These are phyloP conservation scores for Erodium trifolium DNA, from an alignment of 441 rosid genomes.

Conservation along the genomic window DNA sequence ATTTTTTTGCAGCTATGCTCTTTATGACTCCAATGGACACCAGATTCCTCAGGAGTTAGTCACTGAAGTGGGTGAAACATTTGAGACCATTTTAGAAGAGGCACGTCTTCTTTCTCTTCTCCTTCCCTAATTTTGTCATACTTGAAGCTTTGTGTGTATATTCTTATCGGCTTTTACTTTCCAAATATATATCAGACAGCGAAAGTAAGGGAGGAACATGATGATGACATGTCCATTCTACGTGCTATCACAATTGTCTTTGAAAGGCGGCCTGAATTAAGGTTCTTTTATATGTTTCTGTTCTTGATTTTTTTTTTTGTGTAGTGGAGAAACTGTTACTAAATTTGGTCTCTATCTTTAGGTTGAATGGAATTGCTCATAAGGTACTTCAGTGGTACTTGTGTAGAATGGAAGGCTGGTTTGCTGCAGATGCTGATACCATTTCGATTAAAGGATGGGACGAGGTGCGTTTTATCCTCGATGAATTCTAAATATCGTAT, in stretches of 20 bases:
- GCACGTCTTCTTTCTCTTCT: constrained; percentile 25
- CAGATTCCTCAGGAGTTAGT: constrained; percentile 85
- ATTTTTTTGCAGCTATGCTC: constrained; percentile 57
- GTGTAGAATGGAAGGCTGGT: constrained; percentile 27
- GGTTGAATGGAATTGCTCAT: constrained; percentile 72
- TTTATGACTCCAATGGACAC: constrained; percentile 75
- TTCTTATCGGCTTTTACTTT: constrained; percentile 13
- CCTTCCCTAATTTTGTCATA: background rate
- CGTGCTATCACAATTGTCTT: constrained; percentile 63
- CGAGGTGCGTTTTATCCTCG: constrained; percentile 35
- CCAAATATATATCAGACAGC: constrained; percentile 44
- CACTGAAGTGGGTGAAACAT: constrained; percentile 60
- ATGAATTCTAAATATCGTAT: background rate
- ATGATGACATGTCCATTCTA: constrained; percentile 70
- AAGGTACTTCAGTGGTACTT: constrained; percentile 95
- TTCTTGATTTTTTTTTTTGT: constrained; percentile 6
- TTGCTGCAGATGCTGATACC: constrained; percentile 89
- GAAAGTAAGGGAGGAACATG: constrained; percentile 55
- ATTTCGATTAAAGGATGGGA: constrained; percentile 85
- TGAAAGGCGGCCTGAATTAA: constrained; percentile 69
- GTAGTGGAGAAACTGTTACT: too few relatives aligned
- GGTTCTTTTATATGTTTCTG: constrained; percentile 29
- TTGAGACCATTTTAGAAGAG: constrained; percentile 74
- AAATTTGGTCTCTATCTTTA: constrained; percentile 22
- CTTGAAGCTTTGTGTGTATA: constrained; percentile 5